Base-by-base conservation (phyloP, 2,329 filamentous ascomycete species). In the Coniella lustricola region DNA sequence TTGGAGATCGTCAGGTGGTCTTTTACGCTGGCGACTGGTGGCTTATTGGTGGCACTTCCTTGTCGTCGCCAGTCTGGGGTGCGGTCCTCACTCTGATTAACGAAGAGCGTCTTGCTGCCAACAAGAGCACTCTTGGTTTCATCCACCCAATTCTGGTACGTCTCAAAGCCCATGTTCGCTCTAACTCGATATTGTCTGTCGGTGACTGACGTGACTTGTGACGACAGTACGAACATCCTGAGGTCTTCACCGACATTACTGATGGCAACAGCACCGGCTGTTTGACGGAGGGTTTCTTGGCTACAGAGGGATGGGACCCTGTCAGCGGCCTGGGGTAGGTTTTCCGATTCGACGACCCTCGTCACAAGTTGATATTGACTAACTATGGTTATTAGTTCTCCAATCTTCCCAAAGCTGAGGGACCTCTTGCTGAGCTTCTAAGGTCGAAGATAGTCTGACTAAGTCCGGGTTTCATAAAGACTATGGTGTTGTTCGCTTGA, bases 11-110 rank as follows among this genome's bases (percentile, higher is more conserved):
- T 48, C 64, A 62, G 45, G 58, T 62, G 4, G 57, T 66, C 13
- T 36, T 25, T n/a, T 22, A 25, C n/a, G 21, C 22, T 18, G 44
- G 35, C 22, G 20, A 16, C 20, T 38, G n/a, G 5, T 25, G 44
- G 16, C 31, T 22, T 12, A 53, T 62, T 20, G 70, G 69, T 16
- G 77, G 78, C 13, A 77, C 73, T 3, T 74, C 69, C 21, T 75
- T 79, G 32, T 73, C 81, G 0, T 64, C 77, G 0, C 84, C 84
- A 0, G 64, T 78, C 0, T 76, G 78, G 31, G 75, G 77, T 1
- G 75, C 71, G 5, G 69, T 85, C 37, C 66, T 86, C 34, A 68
- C 76, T 1, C 70, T 85, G 3, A 64, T 85, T 48, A 86, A 86
- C 55, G 81, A 84, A 55, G 77, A 75, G 1, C 66, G 78, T 32